Percentiles rank a stretch among this genome's conserved stretches.
Conservation (phyloP, 169 alveolate genomes). For the Eimeria brunetti region DNA sequence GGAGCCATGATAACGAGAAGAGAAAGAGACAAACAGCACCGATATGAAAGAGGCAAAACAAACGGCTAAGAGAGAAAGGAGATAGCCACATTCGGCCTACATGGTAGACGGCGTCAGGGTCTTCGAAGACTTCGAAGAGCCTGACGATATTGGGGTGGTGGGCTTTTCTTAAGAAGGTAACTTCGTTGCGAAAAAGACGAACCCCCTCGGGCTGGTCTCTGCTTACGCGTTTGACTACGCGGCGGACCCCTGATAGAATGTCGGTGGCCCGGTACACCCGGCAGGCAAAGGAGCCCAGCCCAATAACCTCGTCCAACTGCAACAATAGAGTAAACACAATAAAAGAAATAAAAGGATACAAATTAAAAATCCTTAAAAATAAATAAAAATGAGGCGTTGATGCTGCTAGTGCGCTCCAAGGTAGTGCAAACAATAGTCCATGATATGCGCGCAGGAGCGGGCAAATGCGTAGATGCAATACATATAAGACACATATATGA, state of each 20-base stretch:
- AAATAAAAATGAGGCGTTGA: no score
- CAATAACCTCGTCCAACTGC: constrained; percentile 73
- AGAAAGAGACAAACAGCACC: not conserved
- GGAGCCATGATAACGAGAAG: not conserved
- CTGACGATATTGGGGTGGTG: constrained; percentile 95
- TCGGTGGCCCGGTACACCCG: constrained; percentile 69
- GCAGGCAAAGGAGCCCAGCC: constrained; percentile 71
- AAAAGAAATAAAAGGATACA: no score
- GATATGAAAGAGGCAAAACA: no score
- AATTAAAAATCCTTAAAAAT: no score
- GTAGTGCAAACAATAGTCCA: no score
- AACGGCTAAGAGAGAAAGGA: not conserved
- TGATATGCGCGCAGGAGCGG: no score
- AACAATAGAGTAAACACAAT: not conserved
- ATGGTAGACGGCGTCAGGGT: constrained; percentile 72
- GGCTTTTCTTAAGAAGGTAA: constrained; percentile 52
- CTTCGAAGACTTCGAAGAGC: constrained; percentile 93
- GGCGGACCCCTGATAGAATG: constrained; percentile 65
- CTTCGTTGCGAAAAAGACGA: constrained; percentile 64
- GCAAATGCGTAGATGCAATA: no score
- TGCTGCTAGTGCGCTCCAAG: no score
- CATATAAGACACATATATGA: no score
- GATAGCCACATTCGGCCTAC: not conserved
- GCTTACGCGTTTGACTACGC: constrained; percentile 73
- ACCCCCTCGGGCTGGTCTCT: constrained; percentile 60